Percentiles rank a stretch among this genome's conserved stretches.
These are phyloP conservation scores for Drechslerella dactyloides DNA, from an alignment of 2,329 filamentous ascomycete genomes.

Conservation along the genomic window DNA sequence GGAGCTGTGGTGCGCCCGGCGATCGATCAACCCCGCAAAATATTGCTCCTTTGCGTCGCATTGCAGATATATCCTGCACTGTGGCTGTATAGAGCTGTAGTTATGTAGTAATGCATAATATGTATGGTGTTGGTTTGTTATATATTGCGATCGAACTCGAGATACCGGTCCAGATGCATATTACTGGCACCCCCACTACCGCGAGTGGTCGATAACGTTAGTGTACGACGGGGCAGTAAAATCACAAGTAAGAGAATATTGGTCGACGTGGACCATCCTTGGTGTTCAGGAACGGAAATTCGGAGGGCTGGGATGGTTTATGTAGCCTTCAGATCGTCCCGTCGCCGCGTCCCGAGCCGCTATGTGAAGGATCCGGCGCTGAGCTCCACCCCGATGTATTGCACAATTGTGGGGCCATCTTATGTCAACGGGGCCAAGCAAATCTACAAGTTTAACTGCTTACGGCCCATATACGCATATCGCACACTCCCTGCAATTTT, in stretches of 20 bases:
- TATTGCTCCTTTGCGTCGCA: constrained; percentile 8
- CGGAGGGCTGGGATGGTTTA: constrained; percentile 21
- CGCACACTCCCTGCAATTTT: no score
- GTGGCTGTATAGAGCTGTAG: no score
- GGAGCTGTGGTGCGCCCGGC: background rate
- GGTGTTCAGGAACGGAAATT: constrained; percentile 45
- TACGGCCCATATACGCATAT: no score
- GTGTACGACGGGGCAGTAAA: constrained; percentile 17
- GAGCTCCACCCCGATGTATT: no score
- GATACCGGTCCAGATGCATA: background rate
- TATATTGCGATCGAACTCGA: no score
- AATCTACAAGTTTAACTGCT: no score
- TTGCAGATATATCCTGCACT: constrained; percentile 9
- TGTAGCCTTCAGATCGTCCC: constrained; percentile 5
- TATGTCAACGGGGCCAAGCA: no score
- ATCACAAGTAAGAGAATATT: constrained; percentile 17
- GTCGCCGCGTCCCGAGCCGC: constrained; percentile 22
- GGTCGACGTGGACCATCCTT: constrained; percentile 26
- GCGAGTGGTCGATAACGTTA: constrained; percentile 1
- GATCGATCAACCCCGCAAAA: background rate
- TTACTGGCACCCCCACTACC: no score
- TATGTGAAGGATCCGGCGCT: background rate
- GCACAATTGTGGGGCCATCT: no score
- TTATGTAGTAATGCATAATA: no score
- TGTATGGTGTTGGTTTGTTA: no score